phyloP scores from a whole-genome alignment of 164 flowering plant genomes.

The Magnolia kwangsiensis region DNA sequence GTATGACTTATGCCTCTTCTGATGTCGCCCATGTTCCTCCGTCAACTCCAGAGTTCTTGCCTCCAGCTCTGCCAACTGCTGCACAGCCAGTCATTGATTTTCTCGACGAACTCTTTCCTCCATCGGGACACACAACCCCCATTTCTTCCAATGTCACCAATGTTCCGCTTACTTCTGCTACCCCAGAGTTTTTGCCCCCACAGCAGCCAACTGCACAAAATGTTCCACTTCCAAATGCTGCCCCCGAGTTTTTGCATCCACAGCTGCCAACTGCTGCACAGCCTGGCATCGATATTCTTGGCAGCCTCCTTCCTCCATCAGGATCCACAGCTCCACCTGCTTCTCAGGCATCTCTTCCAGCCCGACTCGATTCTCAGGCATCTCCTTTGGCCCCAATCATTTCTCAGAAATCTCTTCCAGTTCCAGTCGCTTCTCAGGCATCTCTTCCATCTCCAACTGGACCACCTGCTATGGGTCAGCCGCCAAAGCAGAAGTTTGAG shows the following conservation, averaged over 20 bases:
- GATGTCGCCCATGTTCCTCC: slow-evolving; percentile 25
- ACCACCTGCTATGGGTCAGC: slow-evolving; percentile 45
- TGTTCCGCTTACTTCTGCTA: background rate
- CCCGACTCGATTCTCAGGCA: slow-evolving; percentile 28
- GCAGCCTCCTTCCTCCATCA: slow-evolving; percentile 39
- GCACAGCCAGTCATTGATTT: background rate
- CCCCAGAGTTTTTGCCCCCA: slow-evolving; percentile 18
- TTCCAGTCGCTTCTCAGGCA: slow-evolving; percentile 26
- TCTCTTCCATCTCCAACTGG: slow-evolving; percentile 31
- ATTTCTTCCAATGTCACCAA: background rate
- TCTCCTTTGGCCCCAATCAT: slow-evolving; percentile 1
- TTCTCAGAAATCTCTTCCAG: slow-evolving; percentile 13
- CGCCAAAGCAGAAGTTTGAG: slow-evolving; percentile 73
- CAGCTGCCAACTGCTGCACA: slow-evolving; percentile 43
- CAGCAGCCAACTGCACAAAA: slow-evolving; percentile 9
- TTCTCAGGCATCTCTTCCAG: slow-evolving; percentile 24
- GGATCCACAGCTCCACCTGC: slow-evolving; percentile 34
- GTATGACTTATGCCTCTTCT: slow-evolving; percentile 31
- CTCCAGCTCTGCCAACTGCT: background rate
- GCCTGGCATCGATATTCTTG: slow-evolving; percentile 21
- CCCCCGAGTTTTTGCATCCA: slow-evolving; percentile 37
- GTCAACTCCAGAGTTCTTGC: slow-evolving; percentile 28
- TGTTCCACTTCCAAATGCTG: slow-evolving; percentile 27
- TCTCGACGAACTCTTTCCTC: background rate
- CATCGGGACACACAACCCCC: background rate